A percentile compares a stretch with the other conserved stretches of the same genome.
Evolutionary conservation across 2,329 filamentous ascomycete species (phyloP).

Genomic region (Diaporthe nobilis): DNA sequence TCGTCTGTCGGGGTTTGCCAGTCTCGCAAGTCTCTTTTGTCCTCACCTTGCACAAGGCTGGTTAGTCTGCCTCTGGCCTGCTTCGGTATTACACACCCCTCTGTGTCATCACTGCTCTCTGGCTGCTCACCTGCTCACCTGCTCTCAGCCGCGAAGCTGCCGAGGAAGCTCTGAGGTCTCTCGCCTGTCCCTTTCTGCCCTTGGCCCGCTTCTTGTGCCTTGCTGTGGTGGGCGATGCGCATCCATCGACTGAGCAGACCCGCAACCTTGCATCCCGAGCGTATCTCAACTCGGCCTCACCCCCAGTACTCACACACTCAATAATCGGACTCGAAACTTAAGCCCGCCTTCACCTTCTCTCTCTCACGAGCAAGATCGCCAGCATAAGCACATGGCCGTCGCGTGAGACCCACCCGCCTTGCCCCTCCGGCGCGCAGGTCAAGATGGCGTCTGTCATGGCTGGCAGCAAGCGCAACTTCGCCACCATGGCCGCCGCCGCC

Average conservation of each 20-base stretch:
- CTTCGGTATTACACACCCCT: not conserved
- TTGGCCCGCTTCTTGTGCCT: not conserved
- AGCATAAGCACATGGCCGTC: constrained; percentile 7
- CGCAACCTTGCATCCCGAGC: constrained; percentile 12
- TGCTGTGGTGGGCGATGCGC: not conserved
- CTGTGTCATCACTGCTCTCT: constrained; percentile 3
- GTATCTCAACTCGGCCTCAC: constrained; percentile 1
- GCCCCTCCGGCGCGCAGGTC: constrained; percentile 16
- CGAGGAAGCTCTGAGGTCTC: not conserved
- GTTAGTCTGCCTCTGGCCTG: not conserved
- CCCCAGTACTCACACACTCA: not conserved
- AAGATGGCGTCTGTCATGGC: constrained; percentile 44
- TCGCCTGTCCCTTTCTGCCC: not conserved
- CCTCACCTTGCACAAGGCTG: not conserved
- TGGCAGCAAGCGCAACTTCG: constrained; percentile 47
- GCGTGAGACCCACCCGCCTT: not conserved
- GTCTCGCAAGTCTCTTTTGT: not conserved
- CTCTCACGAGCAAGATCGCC: not conserved
- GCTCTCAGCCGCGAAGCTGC: not conserved
- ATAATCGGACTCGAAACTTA: not conserved
- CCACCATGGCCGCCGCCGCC: constrained; percentile 43
- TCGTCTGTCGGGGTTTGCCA: not conserved
- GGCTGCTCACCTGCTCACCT: not conserved
- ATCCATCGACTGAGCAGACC: constrained; percentile 7
- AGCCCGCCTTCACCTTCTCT: not conserved